Percentiles rank a stretch among this genome's conserved stretches.
Evolutionary conservation across 225 moss, liverwort and hornwort species (phyloP).

Genomic region (Bryum argenteum): DNA sequence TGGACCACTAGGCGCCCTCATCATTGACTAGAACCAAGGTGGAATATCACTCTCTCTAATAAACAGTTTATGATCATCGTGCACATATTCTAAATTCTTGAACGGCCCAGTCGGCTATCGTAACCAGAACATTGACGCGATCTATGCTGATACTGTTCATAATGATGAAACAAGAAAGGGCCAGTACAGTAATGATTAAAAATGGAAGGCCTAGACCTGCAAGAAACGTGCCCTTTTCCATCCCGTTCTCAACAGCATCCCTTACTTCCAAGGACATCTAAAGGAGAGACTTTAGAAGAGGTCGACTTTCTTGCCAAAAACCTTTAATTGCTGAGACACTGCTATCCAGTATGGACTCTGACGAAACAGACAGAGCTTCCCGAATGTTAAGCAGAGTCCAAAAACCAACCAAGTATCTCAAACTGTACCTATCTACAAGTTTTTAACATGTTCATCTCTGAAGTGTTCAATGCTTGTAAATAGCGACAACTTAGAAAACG

Average conservation of each 20-base stretch:
- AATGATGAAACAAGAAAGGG: too few relatives aligned
- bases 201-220: not conserved
- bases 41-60: too few relatives aligned
- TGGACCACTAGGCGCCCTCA: not conserved
- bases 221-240: not conserved
- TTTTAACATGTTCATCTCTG: not conserved
- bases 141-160: too few relatives aligned
- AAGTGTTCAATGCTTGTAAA: not conserved
- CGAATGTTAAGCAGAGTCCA: conserved; percentile 5
- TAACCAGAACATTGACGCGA: too few relatives aligned
- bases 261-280: not conserved
- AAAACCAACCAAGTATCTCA: not conserved
- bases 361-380: not conserved
- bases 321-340: too few relatives aligned
- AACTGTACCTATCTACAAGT: not conserved
- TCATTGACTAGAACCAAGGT: not conserved
- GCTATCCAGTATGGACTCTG: not conserved
- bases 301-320: too few relatives aligned
- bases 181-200: too few relatives aligned
- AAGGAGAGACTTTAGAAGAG: too few relatives aligned
- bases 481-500: not conserved
- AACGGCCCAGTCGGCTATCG: too few relatives aligned
- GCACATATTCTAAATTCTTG: too few relatives aligned
- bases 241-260: not conserved
- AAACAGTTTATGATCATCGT: too few relatives aligned